Evolutionary conservation across 116 monocot species (phyloP), one percentile per base, ranked within the genome.

Genomic region (Zostera marina): DNA sequence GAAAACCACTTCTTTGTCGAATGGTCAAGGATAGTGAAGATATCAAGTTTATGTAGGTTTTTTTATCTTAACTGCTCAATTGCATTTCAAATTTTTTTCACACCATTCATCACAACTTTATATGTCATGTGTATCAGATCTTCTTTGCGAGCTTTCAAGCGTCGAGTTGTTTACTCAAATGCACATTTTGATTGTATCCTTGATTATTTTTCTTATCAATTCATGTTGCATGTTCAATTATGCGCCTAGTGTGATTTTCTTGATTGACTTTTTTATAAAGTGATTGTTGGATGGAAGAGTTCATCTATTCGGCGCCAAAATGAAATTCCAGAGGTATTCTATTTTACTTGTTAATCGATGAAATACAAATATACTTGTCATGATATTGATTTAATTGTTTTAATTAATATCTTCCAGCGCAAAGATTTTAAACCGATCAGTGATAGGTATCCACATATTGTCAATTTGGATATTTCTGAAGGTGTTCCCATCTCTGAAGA

Each of bases 181-280:
- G 76, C 77, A 49, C 77, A 73, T 66, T 96, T 66, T 74, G 96
- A 96, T 59, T 76, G 89, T 93, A 93, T 93, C 88, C 88, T 81
- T 38, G 54, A 2, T n/a, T 44, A 22, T 1, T 11, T 16, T 3
- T 12, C 22, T 14, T 17, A 11, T 24, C 26, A 46, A 14, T 47
- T 15, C 26, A 11, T 47, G 16, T 47, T 24, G 21, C 19, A 25
- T 44, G 20, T 40, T 22, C 5, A 5, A 9, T 22, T 59, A 44
- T 32, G 32, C 5, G 32, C 32, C n/a, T n/a, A n/a, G 1, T 32
- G 32, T 32, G 32, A 32, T 3, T 32, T 5, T 32, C 32, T 32
- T 32, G 5, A 32, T 32, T 32, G 5, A 32, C 32, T 0, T 32
- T 3, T 5, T 32, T 32, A 3, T 32, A 5, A 32, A 91, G 91